phyloP scores from a whole-genome alignment of 2,329 filamentous ascomycete genomes.

The Mycosphaerella arachidis region DNA sequence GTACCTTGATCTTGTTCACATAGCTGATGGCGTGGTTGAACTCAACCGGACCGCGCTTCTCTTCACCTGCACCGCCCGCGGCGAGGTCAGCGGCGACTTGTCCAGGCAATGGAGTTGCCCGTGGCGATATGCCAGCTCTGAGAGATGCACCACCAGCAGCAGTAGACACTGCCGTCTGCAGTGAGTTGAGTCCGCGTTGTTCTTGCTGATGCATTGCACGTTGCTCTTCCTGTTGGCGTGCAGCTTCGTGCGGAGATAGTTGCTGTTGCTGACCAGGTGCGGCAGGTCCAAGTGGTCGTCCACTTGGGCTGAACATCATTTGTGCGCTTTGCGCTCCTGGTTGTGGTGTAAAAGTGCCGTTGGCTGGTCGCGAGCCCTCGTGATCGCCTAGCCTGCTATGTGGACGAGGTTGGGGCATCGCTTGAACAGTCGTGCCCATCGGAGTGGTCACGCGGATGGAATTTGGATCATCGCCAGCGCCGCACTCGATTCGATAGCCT shows the following conservation, averaged over 20 bases:
- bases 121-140: conserved; percentile 48
- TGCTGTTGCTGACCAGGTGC: conserved; percentile 29
- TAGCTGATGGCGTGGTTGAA: conserved; percentile 99
- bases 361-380: conserved; percentile 25
- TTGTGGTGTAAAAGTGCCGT: conserved; percentile 40
- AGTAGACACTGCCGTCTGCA: conserved; percentile 60
- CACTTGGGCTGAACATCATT: conserved; percentile 43
- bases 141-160: conserved; percentile 49
- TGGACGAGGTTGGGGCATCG: conserved; percentile 59
- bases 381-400: conserved; percentile 29
- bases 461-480: conserved; percentile 87
- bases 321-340: conserved; percentile 32
- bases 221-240: conserved; percentile 27
- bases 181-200: conserved; percentile 59
- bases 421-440: conserved; percentile 92
- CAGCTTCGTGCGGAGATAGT: conserved; percentile 26
- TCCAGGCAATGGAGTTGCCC: conserved; percentile 49
- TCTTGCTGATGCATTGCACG: conserved; percentile 24
- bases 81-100: conserved; percentile 51
- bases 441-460: conserved; percentile 95
- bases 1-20: conserved; percentile 98
- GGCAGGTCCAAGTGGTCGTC: conserved; percentile 40
- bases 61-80: conserved; percentile 52
- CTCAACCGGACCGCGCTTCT: conserved; percentile 90
- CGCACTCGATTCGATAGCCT: conserved; percentile 95